Base-by-base conservation (phyloP, 345 rosid genomes). In the Eucalyptus brandiana region DNA sequence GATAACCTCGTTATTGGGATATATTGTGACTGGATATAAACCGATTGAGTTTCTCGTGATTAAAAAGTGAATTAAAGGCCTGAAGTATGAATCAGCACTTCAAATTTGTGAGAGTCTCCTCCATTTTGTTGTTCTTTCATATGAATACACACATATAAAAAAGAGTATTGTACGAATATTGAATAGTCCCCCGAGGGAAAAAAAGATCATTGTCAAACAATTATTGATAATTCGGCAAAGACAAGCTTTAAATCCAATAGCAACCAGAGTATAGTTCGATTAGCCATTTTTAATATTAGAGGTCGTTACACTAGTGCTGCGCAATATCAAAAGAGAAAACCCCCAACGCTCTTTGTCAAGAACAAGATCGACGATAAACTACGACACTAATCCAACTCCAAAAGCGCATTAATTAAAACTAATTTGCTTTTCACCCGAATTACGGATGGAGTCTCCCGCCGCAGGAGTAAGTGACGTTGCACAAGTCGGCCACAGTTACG, bases 381-480 rank as follows among this genome's bases (percentile, higher is more conserved):
- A 40, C 1, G 85, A 40, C 9, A 12, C 30, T 6, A 76, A 76
- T 76, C 30, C 47, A 76, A 40, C 85, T 40, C 85, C 85, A 21
- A 23, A n/a, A 76, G 45, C 47, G 83, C 83, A 76, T 40, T 40
- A 76, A 40, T 76, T 76, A 21, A 21, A 40, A 76, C 47, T 76
- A 5, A 87, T 48, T 69, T 67, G 56, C 42, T 32, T 28, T 19
- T 81, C n/a, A 37, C n/a, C 6, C 56, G 42, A 34, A 34, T 91
- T 88, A 92, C 67, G 93, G 85, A 76, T 80, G 92, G 86, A 95
- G 30, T 89, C 96, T 90, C 86, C 97, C 96, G 30, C 87, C 92
- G 87, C 99, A 97, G 3, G 90, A 1, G 90, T 28, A 98, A 28
- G 94, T 94, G 65, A 96, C 91, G 32, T 54, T 91, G 94, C 99